Conservation (phyloP, 495 filamentous ascomycete species). For the Aspergillus olivimuriae region DNA sequence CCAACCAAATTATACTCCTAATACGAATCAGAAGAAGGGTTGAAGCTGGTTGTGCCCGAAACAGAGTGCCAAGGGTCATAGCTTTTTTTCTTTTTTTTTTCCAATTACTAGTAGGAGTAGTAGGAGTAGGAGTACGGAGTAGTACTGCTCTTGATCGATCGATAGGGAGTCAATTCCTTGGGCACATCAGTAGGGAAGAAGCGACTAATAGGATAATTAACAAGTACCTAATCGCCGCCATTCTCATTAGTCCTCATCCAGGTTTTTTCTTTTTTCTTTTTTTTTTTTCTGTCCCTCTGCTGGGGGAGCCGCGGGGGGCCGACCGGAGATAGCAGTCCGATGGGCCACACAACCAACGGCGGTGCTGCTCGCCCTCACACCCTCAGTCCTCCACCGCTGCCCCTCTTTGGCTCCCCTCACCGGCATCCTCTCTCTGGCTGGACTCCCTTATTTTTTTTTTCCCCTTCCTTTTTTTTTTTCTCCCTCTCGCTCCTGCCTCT, state of each 20-base stretch:
- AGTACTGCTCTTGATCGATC: no score
- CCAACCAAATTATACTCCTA: no score
- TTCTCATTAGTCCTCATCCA: not conserved
- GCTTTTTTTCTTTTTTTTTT: no score
- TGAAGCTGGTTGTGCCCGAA: no score
- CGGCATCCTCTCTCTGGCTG: constrained; percentile 7
- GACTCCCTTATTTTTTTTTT: constrained; percentile 5
- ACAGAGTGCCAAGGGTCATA: no score
- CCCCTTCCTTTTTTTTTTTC: constrained; percentile 19
- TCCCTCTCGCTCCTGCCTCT: constrained; percentile 8
- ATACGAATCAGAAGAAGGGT: no score
- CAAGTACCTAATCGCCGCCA: not conserved
- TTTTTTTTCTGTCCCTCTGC: no score
- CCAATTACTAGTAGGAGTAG: no score
- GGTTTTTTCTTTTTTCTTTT: not conserved
- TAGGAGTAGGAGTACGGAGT: no score
- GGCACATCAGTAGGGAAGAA: no score
- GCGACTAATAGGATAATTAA: no score
- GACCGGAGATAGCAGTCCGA: constrained; percentile 7
- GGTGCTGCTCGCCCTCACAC: constrained; percentile 36
- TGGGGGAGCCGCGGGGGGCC: constrained; percentile 16
- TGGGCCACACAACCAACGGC: constrained; percentile 16
- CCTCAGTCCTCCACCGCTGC: constrained; percentile 13
- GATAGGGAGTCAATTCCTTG: no score
- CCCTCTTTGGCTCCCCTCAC: constrained; percentile 4